phyloP scores from a whole-genome alignment of 495 filamentous ascomycete genomes.

The Penicillium subrubescens region DNA sequence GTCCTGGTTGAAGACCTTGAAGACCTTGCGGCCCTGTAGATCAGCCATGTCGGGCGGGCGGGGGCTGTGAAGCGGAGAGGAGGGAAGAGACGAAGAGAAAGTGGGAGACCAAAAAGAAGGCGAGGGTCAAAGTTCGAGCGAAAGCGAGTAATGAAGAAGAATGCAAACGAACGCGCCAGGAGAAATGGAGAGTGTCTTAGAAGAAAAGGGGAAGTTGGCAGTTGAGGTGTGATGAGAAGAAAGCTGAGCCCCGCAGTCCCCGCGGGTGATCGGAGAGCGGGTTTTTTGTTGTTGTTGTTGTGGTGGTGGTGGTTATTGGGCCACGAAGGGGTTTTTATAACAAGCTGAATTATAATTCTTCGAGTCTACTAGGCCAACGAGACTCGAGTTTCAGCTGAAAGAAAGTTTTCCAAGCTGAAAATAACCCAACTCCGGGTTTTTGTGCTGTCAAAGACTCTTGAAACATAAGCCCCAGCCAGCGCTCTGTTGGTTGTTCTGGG shows the following conservation, averaged over 20 bases:
- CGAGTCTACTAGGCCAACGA: not conserved
- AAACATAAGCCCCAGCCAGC: not conserved
- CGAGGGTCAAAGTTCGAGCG: not conserved
- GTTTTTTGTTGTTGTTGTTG: conserved; percentile 1
- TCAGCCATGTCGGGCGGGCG: conserved; percentile 61
- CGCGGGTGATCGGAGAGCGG: conserved; percentile 27
- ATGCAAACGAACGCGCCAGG: not conserved
- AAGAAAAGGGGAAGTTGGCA: conserved; percentile 5
- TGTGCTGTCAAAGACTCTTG: not conserved
- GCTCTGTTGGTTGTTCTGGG: not conserved
- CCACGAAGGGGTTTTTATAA: conserved; percentile 2
- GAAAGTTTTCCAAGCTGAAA: not conserved
- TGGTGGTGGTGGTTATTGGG: too few relatives aligned
- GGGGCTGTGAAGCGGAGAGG: conserved; percentile 16
- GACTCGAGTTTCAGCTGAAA: conserved; percentile 1
- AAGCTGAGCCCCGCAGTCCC: conserved; percentile 31
- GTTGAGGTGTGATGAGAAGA: conserved; percentile 19
- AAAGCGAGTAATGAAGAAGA: not conserved
- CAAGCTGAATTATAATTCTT: not conserved
- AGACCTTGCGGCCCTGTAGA: conserved; percentile 85
- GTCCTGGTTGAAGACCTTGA: conserved; percentile 99
- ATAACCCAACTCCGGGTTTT: not conserved
- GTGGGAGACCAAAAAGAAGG: conserved; percentile 11
- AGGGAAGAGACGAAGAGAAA: conserved; percentile 11
- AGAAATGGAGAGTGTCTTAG: not conserved